Evolutionary conservation across 768 basidiomycete species (phyloP).

Genomic region (Suillus discolor): DNA sequence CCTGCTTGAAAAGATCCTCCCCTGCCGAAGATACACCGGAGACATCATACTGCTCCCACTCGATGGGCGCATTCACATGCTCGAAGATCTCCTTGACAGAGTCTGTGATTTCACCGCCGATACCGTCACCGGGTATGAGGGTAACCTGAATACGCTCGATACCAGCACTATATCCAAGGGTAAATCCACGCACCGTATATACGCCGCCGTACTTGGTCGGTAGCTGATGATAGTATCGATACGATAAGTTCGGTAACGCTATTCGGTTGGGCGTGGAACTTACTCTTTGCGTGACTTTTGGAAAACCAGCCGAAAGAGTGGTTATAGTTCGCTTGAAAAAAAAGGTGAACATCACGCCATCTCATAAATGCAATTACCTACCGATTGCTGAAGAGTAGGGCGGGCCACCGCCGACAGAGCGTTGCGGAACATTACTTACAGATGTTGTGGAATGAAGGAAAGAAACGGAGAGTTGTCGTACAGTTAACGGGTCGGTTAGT

Average conservation of each 20-base stretch:
- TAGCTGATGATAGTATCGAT: constrained; percentile 43
- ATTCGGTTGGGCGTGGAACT: constrained; percentile 24
- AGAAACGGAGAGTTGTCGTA: constrained; percentile 26
- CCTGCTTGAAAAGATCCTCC: constrained; percentile 94
- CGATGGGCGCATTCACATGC: constrained; percentile 95
- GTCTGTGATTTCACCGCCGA: constrained; percentile 96
- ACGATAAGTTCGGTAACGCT: constrained; percentile 13
- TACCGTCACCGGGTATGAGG: constrained; percentile 97
- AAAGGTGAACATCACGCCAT: constrained; percentile 9
- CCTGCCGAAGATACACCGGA: constrained; percentile 94
- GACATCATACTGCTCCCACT: constrained; percentile 98
- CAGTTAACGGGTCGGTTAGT: not conserved
- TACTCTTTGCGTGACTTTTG: constrained; percentile 73
- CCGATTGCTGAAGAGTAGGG: constrained; percentile 52
- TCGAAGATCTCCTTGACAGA: constrained; percentile 99
- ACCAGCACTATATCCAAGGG: constrained; percentile 20
- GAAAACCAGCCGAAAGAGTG: constrained; percentile 78
- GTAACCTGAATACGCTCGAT: constrained; percentile 66
- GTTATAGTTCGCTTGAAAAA: constrained; percentile 64
- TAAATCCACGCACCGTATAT: constrained; percentile 61
- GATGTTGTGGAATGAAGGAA: constrained; percentile 33
- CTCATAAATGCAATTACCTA: constrained; percentile 33
- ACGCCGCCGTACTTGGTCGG: constrained; percentile 92
- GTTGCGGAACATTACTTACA: constrained; percentile 68
- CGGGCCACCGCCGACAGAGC: constrained; percentile 59